Conservation (phyloP, 2,329 filamentous ascomycete genomes). For the Biscogniauxia sp. region DNA sequence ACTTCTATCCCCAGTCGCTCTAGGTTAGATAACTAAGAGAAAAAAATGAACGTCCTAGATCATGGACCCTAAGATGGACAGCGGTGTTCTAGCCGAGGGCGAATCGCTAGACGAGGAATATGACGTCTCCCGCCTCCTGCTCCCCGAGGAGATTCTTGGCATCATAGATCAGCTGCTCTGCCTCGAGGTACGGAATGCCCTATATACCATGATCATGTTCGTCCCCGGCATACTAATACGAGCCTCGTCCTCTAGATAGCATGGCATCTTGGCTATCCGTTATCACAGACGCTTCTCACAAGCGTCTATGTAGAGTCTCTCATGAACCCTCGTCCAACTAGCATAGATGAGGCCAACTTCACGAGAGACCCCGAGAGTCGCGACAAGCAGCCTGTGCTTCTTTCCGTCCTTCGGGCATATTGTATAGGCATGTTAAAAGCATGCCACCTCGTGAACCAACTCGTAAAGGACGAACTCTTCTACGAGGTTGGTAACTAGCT, state of each 20-base stretch:
- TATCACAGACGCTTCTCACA: constrained; percentile 92
- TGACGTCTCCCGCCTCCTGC: constrained; percentile 64
- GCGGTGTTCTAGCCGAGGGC: constrained; percentile 73
- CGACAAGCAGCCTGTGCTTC: constrained; percentile 44
- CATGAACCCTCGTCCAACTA: constrained; percentile 65
- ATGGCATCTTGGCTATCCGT: constrained; percentile 93
- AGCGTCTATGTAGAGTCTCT: constrained; percentile 87
- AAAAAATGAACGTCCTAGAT: constrained; percentile 57
- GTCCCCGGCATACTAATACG: constrained; percentile 4
- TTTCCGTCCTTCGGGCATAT: constrained; percentile 75
- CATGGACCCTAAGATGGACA: constrained; percentile 99
- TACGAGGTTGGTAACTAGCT: constrained; percentile 68
- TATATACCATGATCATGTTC: not conserved
- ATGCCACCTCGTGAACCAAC: constrained; percentile 74
- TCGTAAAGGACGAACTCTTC: constrained; percentile 79
- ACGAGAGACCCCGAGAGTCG: constrained; percentile 34
- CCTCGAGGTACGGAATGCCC: constrained; percentile 64
- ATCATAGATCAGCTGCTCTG: constrained; percentile 93
- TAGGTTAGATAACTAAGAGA: constrained; percentile 2
- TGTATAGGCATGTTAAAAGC: constrained; percentile 82
- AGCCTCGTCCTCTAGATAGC: constrained; percentile 62
- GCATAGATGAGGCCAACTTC: constrained; percentile 65
- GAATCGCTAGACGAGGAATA: constrained; percentile 84
- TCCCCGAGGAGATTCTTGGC: constrained; percentile 79
- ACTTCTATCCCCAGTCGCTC: not conserved